Evolutionary conservation across 192 early-diverging fungal species (phyloP).

Genomic region (Kappamyces sp.): DNA sequence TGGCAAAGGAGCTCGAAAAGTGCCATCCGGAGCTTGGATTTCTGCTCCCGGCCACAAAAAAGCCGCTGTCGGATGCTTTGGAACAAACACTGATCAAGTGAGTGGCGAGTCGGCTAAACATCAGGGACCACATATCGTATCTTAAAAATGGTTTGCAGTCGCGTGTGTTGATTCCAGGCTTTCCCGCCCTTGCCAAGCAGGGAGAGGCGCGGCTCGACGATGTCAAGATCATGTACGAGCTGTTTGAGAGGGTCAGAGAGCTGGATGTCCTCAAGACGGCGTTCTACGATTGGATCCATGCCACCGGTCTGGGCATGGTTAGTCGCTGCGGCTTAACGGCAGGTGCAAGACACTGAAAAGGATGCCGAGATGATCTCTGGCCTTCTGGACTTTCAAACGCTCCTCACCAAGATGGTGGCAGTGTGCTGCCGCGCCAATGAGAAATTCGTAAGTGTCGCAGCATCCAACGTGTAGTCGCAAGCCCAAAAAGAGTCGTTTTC

Average conservation of each 20-base stretch:
- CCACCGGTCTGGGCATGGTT: slow-evolving; percentile 32
- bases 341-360: slow-evolving; percentile 9
- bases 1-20: no score
- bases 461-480: slow-evolving; percentile 37
- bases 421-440: slow-evolving; percentile 19
- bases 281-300: slow-evolving; percentile 58
- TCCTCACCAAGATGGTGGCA: slow-evolving; percentile 51
- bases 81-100: slow-evolving; percentile 58
- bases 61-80: slow-evolving; percentile 53
- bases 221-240: slow-evolving; percentile 61
- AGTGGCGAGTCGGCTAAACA: slow-evolving; percentile 16
- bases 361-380: slow-evolving; percentile 36
- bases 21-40: slow-evolving; percentile 48
- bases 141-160: slow-evolving; percentile 37
- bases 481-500: slow-evolving; percentile 79
- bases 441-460: slow-evolving; percentile 17
- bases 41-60: slow-evolving; percentile 63
- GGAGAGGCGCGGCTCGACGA: slow-evolving; percentile 58
- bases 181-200: slow-evolving; percentile 61
- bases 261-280: slow-evolving; percentile 60
- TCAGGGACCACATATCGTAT: slow-evolving; percentile 63
- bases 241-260: slow-evolving; percentile 62
- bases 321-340: slow-evolving; percentile 49
- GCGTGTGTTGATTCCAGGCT: neutral
- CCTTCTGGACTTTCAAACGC: neutral